Evolutionary conservation across 805 yeast species (phyloP).

Genomic region (Sporopachydermia lactativora): DNA sequence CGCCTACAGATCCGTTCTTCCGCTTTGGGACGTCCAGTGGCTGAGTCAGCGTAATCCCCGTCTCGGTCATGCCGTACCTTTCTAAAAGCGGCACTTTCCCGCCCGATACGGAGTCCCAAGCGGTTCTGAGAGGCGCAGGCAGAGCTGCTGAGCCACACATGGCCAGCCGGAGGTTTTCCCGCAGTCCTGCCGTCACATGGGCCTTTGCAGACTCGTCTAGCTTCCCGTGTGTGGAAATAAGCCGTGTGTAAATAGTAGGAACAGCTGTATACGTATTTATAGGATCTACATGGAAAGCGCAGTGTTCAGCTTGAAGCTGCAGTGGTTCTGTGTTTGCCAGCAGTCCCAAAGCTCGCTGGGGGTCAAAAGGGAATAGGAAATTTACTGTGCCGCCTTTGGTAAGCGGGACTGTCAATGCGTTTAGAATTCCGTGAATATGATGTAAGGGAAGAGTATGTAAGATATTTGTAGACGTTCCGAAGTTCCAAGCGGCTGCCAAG

Average conservation of each 20-base stretch:
- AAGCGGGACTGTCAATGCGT: constrained; percentile 18
- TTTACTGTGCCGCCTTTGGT: constrained; percentile 18
- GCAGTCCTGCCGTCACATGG: constrained; percentile 8
- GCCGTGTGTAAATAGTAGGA: constrained; percentile 19
- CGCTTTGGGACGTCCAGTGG: constrained; percentile 14
- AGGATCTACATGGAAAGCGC: constrained; percentile 7
- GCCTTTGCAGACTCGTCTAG: constrained; percentile 8
- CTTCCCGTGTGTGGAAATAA: constrained; percentile 11
- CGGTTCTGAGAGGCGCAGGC: constrained; percentile 17
- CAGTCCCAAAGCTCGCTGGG: constrained; percentile 10
- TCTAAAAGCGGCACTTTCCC: constrained; percentile 18
- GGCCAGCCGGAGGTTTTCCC: constrained; percentile 13
- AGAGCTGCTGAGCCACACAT: constrained; percentile 23
- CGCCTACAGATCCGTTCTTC: constrained; percentile 17
- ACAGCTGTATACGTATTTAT: constrained; percentile 21
- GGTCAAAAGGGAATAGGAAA: constrained; percentile 17
- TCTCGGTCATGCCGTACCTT: constrained; percentile 23
- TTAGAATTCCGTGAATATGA: constrained; percentile 21
- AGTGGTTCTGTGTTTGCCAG: constrained; percentile 2
- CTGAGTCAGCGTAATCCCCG: constrained; percentile 21
- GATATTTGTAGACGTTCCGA: constrained; percentile 13
- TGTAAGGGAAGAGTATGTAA: constrained; percentile 21
- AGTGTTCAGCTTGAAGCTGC: not conserved
- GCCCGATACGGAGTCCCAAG: constrained; percentile 16
- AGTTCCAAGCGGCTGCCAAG: constrained; percentile 18